Percentiles rank a stretch among this genome's conserved stretches.
phyloP scores from a whole-genome alignment of 768 basidiomycete species.

The Phlebiopsis gigantea region DNA sequence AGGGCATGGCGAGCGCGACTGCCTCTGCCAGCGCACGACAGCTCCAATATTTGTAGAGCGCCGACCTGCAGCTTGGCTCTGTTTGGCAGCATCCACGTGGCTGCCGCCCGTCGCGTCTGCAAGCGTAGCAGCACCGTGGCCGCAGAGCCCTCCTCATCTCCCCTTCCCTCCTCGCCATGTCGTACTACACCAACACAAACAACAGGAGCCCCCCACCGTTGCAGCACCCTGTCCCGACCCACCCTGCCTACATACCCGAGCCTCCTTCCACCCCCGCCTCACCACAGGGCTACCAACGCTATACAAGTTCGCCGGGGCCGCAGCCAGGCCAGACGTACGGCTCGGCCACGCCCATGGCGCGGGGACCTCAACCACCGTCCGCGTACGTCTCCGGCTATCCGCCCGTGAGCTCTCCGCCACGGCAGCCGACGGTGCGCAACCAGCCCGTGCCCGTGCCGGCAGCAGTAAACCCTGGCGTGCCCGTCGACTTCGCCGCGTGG shows the following conservation, averaged over 20 bases:
- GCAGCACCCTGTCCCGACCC: conserved; percentile 84
- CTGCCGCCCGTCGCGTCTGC: conserved; percentile 8
- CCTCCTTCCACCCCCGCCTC: conserved; percentile 73
- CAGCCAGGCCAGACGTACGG: conserved; percentile 18
- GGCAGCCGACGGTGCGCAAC: conserved; percentile 17
- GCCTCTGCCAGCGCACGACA: conserved; percentile 6
- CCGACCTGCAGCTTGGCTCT: conserved; percentile 4
- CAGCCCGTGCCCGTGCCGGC: conserved; percentile 31
- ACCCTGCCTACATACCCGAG: conserved; percentile 81
- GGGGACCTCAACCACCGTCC: conserved; percentile 12
- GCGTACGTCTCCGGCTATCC: conserved; percentile 22
- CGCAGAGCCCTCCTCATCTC: not conserved
- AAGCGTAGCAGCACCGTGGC: not conserved
- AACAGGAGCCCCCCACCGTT: conserved; percentile 68
- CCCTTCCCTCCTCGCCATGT: conserved; percentile 11
- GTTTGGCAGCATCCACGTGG: conserved; percentile 10
- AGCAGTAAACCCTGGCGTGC: conserved; percentile 25
- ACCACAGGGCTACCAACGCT: conserved; percentile 72
- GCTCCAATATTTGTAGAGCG: conserved; percentile 6
- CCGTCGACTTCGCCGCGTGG: conserved; percentile 62
- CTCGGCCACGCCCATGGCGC: conserved; percentile 22
- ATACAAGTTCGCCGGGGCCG: conserved; percentile 50
- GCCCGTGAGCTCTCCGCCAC: conserved; percentile 12
- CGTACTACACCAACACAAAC: conserved; percentile 34
- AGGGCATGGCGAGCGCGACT: conserved; percentile 30